Evolutionary conservation across 345 rosid species (phyloP), one percentile per base, ranked within the genome.

Genomic region (Draba incana): DNA sequence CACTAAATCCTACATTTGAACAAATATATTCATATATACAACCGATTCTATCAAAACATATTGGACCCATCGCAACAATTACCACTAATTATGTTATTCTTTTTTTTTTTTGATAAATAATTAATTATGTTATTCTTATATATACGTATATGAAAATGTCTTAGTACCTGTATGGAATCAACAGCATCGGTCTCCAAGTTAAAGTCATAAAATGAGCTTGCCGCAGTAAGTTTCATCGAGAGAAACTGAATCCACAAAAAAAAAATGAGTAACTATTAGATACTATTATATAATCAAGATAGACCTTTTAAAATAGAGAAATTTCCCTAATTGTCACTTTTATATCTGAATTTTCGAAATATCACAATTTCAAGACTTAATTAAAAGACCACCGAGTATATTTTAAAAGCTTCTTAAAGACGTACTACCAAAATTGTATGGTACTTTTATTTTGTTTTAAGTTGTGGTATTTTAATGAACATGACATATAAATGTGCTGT

Each of bases 211-310:
- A 62, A 84, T 30, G 80, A 65, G 77, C 92, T 86, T 61, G 96
- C 96, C 56, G 85, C 85, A 0, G 84, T 81, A 10, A 88, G 89
- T 77, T 88, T 87, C 96, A 89, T 86, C 0, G 96, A 92, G 10
- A 92, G 88, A 76, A 89, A 89, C 96, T 92, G 87, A 51, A 61
- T 45, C 39, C 38, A 65, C 57, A 45, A 3, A 38, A 55, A 30
- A 73, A 49, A 44, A 23, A 15, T 48, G 27, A 45, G 38, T 72
- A 23, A 3, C 7, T 44, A 2, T 57, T 25, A 39, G 0, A 1
- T 8, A 30, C 2, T 28, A 45, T 10, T 30, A 31, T 31, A 3
- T 41, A 10, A 41, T 12, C 8, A 35, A 42, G 13, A 42, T 42
- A 35, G 8, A 42, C 45, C 5, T 42, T 42, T 12, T 12, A 43